Evolutionary conservation across 2,329 filamentous ascomycete species (phyloP), one percentile per base, ranked within the genome.

Genomic region (Thermomyces lanuginosus): DNA sequence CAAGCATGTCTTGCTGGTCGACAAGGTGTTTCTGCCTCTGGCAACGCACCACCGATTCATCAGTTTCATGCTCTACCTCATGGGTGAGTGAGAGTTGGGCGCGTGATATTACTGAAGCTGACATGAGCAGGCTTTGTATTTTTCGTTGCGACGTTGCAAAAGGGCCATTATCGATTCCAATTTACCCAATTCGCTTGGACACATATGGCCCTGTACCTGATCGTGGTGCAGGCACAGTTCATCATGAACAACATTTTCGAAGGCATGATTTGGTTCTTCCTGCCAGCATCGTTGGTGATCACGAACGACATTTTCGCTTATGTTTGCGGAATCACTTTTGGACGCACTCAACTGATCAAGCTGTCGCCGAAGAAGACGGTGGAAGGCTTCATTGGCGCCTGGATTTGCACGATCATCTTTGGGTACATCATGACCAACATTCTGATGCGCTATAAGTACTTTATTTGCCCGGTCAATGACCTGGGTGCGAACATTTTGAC

Each of bases 241-340:
- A 82, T 95, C 60, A 95, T 98, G 81, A 98, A 98, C 67, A 98
- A 98, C 56, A 78, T 98, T 39, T 91, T 98, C 43, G 89, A 98
- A 60, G 89, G 89, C 60, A 83, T 98, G 79, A 92, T 98, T 51
- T 98, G 89, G 89, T 95, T 98, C 65, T 93, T 95, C 67, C 60
- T 98, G 22, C 89, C 89, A 5, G 84, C 82, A 5, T 76, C 82
- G 28, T 69, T 98, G 42, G 89, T 98, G 51, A 92, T 98, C 49
- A 93, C 81, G 37, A 98, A 98, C 55, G 89, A 98, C 50, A 98
- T 98, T 38, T 95, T 91, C 45, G 89, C 89, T 43, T 98, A 98
- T 52, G 73, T 98, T 35, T 93, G 84, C 53, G 89, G 89, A 34
- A 95, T 98, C 48, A 86, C 84, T 12, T 92, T 98, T 53, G 89